These are phyloP conservation scores for Paramecium sexaurelia DNA, from an alignment of 73 alveolate genomes.

Conservation along the genomic window DNA sequence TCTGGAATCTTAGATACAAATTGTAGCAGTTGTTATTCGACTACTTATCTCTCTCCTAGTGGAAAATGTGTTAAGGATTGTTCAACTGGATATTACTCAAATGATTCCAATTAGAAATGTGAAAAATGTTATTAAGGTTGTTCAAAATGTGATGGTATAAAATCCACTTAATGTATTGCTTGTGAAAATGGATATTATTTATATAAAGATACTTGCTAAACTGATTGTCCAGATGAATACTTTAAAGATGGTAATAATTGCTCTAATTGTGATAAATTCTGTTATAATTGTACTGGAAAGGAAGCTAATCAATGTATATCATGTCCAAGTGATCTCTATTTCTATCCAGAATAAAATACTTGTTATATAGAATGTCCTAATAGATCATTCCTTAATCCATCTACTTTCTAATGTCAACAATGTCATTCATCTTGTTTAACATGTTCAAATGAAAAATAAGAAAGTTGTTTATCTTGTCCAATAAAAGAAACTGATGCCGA, in stretches of 20 bases:
- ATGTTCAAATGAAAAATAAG: background rate
- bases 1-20: background rate
- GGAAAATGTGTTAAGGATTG: background rate
- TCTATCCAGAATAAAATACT: background rate
- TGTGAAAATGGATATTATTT: background rate
- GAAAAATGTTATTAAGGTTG: background rate
- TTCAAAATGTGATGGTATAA: background rate
- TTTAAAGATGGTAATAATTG: background rate
- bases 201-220: background rate
- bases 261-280: background rate
- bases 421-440: constrained; percentile 9
- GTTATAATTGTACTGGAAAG: background rate
- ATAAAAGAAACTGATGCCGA: background rate
- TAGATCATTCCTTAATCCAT: background rate
- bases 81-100: background rate
- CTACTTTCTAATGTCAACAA: background rate
- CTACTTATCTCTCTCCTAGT: background rate
- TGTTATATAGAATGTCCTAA: background rate
- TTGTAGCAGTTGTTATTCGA: background rate
- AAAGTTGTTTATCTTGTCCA: background rate
- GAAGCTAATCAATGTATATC: background rate
- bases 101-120: background rate
- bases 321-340: background rate
- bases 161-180: background rate
- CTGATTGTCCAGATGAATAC: background rate